These are phyloP conservation scores for Aspergillus olivimuriae DNA, from an alignment of 495 filamentous ascomycete species.

Conservation along the genomic window DNA sequence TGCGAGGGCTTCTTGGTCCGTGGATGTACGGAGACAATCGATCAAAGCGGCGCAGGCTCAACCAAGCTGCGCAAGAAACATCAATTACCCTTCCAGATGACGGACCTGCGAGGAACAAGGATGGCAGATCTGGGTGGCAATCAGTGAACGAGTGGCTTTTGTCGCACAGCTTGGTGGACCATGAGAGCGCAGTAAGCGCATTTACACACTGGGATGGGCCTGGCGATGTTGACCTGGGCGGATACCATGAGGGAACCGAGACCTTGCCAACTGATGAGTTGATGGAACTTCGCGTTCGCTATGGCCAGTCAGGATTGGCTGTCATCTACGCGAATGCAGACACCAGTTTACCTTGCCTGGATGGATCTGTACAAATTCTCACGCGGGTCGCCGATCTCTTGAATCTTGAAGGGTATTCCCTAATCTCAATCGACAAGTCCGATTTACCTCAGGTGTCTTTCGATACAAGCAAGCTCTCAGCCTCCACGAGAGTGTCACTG, in stretches of 20 bases:
- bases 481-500: constrained; percentile 41
- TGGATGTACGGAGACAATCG: constrained; percentile 71
- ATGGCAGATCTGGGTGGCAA: constrained; percentile 59
- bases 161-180: constrained; percentile 46
- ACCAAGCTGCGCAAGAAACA: constrained; percentile 23
- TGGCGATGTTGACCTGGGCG: constrained; percentile 70
- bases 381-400: constrained; percentile 54
- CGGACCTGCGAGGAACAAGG: constrained; percentile 13
- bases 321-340: constrained; percentile 64
- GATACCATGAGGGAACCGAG: constrained; percentile 45
- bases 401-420: constrained; percentile 46
- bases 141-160: constrained; percentile 78
- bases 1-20: constrained; percentile 70
- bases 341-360: constrained; percentile 50
- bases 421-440: constrained; percentile 22
- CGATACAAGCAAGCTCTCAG: constrained; percentile 31
- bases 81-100: constrained; percentile 24
- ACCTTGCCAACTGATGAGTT: constrained; percentile 48
- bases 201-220: constrained; percentile 78
- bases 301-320: constrained; percentile 67
- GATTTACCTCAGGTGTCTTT: constrained; percentile 26
- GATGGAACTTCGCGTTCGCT: constrained; percentile 50
- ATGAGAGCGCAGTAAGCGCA: constrained; percentile 47
- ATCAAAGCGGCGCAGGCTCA: constrained; percentile 53
- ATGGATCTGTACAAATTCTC: constrained; percentile 57